Conservation (phyloP, 129 eudicot genomes). For the Flaveria robusta region DNA sequence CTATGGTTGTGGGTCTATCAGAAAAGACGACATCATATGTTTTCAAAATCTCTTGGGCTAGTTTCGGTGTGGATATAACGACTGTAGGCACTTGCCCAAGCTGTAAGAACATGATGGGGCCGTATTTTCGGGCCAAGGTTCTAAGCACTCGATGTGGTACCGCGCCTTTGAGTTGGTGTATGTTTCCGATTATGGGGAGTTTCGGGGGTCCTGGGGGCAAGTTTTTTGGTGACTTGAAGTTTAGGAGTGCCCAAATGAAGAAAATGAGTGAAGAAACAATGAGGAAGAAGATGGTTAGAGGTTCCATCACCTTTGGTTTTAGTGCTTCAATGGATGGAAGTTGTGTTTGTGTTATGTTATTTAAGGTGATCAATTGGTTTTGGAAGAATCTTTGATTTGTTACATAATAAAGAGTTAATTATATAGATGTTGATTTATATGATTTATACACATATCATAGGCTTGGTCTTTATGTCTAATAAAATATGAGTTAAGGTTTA, state of each 20-base stretch:
- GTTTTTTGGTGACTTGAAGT: background rate
- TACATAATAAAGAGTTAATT: no score
- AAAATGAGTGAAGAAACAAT: background rate
- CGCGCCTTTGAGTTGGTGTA: constrained; percentile 24
- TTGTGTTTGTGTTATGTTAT: no score
- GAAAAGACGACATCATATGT: no score
- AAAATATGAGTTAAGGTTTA: no score
- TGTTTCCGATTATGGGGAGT: constrained; percentile 13
- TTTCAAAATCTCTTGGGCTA: background rate
- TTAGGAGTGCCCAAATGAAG: background rate
- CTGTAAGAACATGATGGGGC: background rate
- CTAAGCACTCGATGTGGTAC: background rate
- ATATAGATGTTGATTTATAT: no score
- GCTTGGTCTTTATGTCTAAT: no score
- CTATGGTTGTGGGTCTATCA: background rate
- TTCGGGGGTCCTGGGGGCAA: constrained; percentile 17
- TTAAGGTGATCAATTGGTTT: no score
- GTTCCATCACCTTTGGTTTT: no score
- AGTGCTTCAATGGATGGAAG: background rate
- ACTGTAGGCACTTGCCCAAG: background rate
- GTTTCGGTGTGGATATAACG: background rate
- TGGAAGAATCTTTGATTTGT: no score
- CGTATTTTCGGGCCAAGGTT: background rate
- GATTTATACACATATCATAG: no score
- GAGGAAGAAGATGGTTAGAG: no score